A percentile compares a stretch with the other conserved stretches of the same genome.
Evolutionary conservation across 345 rosid species (phyloP).

Genomic region (Eucalyptus marginata): DNA sequence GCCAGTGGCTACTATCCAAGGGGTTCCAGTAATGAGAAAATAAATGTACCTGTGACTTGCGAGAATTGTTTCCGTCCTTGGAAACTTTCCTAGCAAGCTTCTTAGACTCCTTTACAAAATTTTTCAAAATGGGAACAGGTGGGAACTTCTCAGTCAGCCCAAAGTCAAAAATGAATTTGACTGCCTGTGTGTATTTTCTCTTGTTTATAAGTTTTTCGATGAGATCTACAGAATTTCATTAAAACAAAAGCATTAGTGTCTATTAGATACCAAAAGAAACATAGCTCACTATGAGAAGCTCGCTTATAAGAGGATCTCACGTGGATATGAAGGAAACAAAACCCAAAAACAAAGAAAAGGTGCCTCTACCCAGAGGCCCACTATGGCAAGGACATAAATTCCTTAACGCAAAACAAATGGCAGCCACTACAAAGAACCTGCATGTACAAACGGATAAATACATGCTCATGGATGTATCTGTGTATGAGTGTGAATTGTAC

Average conservation of each 20-base stretch:
- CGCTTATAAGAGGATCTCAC: not conserved
- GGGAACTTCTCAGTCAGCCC: slow-evolving; percentile 40
- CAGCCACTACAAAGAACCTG: not conserved
- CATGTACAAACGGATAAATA: not conserved
- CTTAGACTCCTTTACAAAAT: slow-evolving; percentile 25
- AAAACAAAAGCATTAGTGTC: not conserved
- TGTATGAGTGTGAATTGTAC: not conserved
- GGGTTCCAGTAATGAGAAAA: not conserved
- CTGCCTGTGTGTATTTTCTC: slow-evolving; percentile 39
- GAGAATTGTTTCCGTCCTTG: slow-evolving; percentile 27
- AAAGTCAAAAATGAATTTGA: slow-evolving; percentile 52
- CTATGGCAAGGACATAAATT: not conserved
- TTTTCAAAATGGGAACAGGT: slow-evolving; percentile 39
- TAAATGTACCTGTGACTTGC: slow-evolving; percentile 28
- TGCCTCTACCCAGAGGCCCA: not conserved
- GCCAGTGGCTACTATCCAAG: not conserved
- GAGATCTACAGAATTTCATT: slow-evolving; percentile 23
- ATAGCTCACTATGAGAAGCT: not conserved
- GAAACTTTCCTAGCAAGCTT: slow-evolving; percentile 13
- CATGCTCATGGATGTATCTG: not conserved
- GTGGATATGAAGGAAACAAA: not conserved
- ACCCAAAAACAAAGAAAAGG: not conserved
- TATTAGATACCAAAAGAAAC: not conserved
- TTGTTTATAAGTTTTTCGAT: slow-evolving; percentile 39
- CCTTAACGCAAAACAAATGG: not conserved